Evolutionary conservation across 2,329 filamentous ascomycete genomes (phyloP).

Genomic region (Ophiostoma triangulosporum): DNA sequence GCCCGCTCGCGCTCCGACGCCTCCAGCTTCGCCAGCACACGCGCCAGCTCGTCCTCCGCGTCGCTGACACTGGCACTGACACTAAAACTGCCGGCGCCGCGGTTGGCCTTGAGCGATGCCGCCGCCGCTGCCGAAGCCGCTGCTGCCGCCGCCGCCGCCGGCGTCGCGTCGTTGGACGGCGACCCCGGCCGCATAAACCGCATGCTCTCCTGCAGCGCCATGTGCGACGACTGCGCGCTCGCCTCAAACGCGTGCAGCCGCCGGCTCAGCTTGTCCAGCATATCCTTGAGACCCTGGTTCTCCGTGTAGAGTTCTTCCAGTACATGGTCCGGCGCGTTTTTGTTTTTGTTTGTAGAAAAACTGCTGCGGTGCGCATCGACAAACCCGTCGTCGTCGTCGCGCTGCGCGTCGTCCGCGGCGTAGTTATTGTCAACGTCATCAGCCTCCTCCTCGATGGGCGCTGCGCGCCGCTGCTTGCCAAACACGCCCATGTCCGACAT

Average conservation of each 20-base stretch:
- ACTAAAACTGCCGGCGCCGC: conserved; percentile 1
- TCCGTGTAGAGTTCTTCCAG: conserved; percentile 81
- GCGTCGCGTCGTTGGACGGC: conserved; percentile 20
- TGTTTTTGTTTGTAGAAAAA: too few relatives aligned
- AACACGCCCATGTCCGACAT: conserved; percentile 3
- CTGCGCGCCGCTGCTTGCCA: conserved; percentile 1
- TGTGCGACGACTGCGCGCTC: conserved; percentile 73
- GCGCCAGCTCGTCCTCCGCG: conserved; percentile 51
- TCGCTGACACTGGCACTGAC: conserved; percentile 20
- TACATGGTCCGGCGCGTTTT: conserved; percentile 40
- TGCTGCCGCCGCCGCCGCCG: conserved; percentile 4
- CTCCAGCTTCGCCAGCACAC: conserved; percentile 46
- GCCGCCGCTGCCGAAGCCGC: not conserved
- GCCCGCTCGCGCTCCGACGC: conserved; percentile 49
- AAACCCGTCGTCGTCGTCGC: conserved; percentile 57
- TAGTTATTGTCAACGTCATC: conserved; percentile 20
- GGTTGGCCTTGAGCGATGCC: conserved; percentile 5
- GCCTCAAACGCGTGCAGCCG: conserved; percentile 89
- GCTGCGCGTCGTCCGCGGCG: too few relatives aligned
- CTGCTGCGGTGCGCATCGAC: too few relatives aligned
- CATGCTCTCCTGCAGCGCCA: conserved; percentile 75
- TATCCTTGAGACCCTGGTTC: conserved; percentile 72
- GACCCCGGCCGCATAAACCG: conserved; percentile 46
- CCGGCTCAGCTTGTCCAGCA: conserved; percentile 74
- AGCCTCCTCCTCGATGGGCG: not conserved